Evolutionary conservation across 2,329 filamentous ascomycete species (phyloP).

Genomic region (Pseudocercospora musae): DNA sequence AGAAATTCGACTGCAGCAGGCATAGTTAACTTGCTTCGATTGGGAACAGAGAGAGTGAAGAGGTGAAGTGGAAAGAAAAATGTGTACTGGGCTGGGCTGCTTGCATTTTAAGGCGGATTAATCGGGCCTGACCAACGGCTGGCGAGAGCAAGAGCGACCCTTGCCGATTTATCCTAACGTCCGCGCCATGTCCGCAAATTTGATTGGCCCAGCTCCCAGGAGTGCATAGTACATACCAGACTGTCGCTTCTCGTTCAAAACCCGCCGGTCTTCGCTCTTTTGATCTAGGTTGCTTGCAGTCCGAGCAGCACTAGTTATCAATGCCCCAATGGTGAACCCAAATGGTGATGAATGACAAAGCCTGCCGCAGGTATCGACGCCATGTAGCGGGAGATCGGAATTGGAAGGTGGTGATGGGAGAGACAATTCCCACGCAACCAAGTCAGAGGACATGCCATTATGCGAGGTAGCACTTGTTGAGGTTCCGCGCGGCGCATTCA

Average conservation of each 20-base stretch:
- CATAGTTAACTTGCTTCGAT: not conserved
- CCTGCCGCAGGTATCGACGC: no score
- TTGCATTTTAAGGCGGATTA: not conserved
- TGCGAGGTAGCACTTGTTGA: no score
- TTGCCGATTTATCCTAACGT: not conserved
- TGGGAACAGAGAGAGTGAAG: not conserved
- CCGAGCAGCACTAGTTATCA: no score
- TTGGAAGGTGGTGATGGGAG: no score
- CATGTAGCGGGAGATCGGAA: no score
- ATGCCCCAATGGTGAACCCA: no score
- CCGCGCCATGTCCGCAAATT: no score
- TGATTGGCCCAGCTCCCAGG: not conserved
- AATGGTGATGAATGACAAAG: no score
- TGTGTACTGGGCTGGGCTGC: not conserved
- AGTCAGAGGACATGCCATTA: no score
- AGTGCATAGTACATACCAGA: not conserved
- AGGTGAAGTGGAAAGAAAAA: not conserved
- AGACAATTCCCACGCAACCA: no score
- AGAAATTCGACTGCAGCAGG: not conserved
- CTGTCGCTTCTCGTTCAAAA: not conserved
- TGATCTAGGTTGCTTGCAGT: no score
- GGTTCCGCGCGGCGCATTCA: no score
- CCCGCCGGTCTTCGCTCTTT: not conserved
- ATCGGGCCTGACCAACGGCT: not conserved
- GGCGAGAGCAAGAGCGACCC: not conserved